Evolutionary conservation across 108 stramenopile genomes (phyloP).

Genomic region (Cyclotella atomus): DNA sequence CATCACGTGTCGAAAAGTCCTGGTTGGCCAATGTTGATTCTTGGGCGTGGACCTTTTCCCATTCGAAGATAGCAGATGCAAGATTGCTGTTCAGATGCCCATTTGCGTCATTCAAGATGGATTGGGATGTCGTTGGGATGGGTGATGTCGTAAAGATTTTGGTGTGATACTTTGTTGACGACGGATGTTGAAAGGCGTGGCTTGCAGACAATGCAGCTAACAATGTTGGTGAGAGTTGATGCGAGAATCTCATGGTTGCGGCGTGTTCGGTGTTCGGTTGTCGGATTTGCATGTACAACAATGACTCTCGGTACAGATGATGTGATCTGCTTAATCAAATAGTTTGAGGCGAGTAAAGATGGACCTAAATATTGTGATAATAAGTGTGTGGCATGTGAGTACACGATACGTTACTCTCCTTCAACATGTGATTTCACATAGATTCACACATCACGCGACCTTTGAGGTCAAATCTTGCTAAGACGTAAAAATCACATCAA

Average conservation of each 20-base stretch:
- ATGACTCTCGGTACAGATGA: too few species aligned
- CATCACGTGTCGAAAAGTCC: constrained; percentile 62
- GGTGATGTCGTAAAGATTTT: background rate
- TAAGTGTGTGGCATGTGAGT: too few species aligned
- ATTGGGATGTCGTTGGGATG: constrained; percentile 21
- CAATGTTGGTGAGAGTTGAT: background rate
- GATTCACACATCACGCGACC: too few species aligned
- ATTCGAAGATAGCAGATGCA: constrained; percentile 65
- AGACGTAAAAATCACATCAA: too few species aligned
- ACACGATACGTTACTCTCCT: too few species aligned
- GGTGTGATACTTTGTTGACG: background rate
- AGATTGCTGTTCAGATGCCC: constrained; percentile 67
- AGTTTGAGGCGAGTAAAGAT: too few species aligned
- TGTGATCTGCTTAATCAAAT: too few species aligned
- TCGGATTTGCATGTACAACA: too few species aligned
- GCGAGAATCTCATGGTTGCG: background rate
- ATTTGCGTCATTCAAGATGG: constrained; percentile 62
- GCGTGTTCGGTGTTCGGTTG: too few species aligned
- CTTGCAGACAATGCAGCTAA: background rate
- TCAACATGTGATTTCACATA: too few species aligned
- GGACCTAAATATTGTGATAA: too few species aligned
- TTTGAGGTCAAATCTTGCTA: too few species aligned
- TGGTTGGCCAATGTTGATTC: constrained; percentile 12
- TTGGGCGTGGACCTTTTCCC: constrained; percentile 61
- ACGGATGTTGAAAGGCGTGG: background rate